Evolutionary conservation across 2,329 filamentous ascomycete species (phyloP).

Genomic region (Ophiostoma novo-ulmi): DNA sequence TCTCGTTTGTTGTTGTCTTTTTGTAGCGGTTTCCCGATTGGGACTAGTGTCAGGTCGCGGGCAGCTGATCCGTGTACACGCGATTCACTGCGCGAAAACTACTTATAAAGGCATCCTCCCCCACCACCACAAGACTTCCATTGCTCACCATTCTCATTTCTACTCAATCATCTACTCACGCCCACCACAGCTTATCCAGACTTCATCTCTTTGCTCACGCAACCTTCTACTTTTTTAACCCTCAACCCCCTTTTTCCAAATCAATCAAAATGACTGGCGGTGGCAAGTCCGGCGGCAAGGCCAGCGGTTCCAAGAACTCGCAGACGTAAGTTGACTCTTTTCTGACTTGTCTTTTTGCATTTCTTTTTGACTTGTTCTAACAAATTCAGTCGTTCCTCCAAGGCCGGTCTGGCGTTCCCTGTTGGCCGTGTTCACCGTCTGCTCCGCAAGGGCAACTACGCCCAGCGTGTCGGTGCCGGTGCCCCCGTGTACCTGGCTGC

Average conservation of each 20-base stretch:
- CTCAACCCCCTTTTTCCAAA: conserved; percentile 34
- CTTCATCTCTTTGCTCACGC: conserved; percentile 30
- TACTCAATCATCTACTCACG: conserved; percentile 34
- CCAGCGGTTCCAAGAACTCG: conserved; percentile 96
- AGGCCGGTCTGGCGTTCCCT: conserved; percentile 97
- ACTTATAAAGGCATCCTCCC: conserved; percentile 51
- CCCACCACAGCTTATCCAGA: conserved; percentile 30
- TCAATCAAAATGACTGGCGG: conserved; percentile 96
- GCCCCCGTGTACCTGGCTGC: conserved; percentile 96
- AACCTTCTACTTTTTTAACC: conserved; percentile 30
- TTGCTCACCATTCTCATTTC: conserved; percentile 39
- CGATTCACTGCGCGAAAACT: conserved; percentile 46
- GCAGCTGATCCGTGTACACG: conserved; percentile 49
- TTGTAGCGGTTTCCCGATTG: conserved; percentile 28
- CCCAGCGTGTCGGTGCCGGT: conserved; percentile 97
- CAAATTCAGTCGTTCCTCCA: conserved; percentile 78
- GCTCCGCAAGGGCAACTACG: conserved; percentile 98
- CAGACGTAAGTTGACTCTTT: conserved; percentile 78
- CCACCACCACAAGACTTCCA: conserved; percentile 36
- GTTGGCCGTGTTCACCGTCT: conserved; percentile 99
- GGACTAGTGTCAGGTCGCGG: conserved; percentile 32
- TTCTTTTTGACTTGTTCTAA: conserved; percentile 35
- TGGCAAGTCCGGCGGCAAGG: conserved; percentile 99
- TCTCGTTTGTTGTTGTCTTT: conserved; percentile 24
- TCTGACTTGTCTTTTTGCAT: conserved; percentile 17